Base-by-base conservation (phyloP, 2,329 filamentous ascomycete species). In the Fusarium fujikuroi region DNA sequence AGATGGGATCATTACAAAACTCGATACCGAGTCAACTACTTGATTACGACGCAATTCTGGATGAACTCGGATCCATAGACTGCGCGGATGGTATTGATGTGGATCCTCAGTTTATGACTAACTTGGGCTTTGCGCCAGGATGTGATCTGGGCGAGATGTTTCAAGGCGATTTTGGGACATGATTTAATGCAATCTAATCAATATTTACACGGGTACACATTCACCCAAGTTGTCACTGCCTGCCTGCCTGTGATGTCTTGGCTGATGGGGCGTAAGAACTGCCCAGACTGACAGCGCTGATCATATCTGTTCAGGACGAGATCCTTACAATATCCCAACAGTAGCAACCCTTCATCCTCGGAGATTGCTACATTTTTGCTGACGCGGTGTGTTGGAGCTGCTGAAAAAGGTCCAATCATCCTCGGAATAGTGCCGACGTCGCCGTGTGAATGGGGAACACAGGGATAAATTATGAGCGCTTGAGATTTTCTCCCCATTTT, bases 21-120 rank as follows among this genome's bases (percentile, higher is more conserved):
- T 63, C 73, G 36, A 69, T 74, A 50, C 67, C 70, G 40, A 75
- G 63, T 44, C 75, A 78, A 60, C 53, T 77, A 25, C 66, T 87
- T 9, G 86, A 88, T 67, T 87, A 88, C 73, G 86, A 88, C 57
- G 84, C 86, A 6, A 84, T 88, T n/a, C 77, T 88, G 49, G 86
- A 87, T 60, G 86, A 88, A 60, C 81, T 88, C 34, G 85, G 85
- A 23, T 85, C 85, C n/a, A 84, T 87, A 44, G 86, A 87, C 66
- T 85, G 83, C 71, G 81, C 82, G 2, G 86, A 87, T 60, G 81
- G 83, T 40, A 80, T 88, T 49, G 87, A 88, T 32, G 84, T 86
- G 18, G 89, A 91, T 70, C 85, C 88, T 4, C 88, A 91, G 70
- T 92, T 92, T 75, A 91, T 92, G 89, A 86, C 89, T 49, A 92